Evolutionary conservation across 2,329 filamentous ascomycete genomes (phyloP).

Genomic region (Paraconiothyrium brasiliense): DNA sequence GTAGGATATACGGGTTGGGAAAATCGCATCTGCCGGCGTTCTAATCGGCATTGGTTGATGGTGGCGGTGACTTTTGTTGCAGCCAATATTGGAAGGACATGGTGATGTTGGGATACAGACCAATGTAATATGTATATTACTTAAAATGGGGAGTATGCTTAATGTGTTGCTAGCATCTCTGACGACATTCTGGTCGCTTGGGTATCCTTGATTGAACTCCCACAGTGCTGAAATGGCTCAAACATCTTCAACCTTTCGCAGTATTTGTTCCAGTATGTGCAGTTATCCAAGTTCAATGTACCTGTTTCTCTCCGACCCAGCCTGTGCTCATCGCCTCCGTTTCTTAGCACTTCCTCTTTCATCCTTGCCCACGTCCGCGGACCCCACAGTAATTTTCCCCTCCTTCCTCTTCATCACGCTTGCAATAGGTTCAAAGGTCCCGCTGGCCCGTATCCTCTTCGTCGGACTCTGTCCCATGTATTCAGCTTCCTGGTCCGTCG

Average conservation of each 20-base stretch:
- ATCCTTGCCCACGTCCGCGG: slow-evolving; percentile 1
- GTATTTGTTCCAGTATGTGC: no score
- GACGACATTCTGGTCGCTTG: background rate
- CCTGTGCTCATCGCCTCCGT: background rate
- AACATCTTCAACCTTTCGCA: background rate
- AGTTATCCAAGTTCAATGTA: no score
- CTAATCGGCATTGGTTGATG: background rate
- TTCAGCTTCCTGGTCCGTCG: slow-evolving; percentile 18
- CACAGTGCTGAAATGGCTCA: background rate
- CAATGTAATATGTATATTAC: background rate
- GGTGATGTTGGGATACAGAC: background rate
- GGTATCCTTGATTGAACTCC: background rate
- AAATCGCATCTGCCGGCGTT: slow-evolving; percentile 3
- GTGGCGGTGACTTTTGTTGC: background rate
- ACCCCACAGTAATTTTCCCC: slow-evolving; percentile 8
- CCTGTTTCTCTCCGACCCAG: no score
- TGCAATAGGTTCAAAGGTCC: slow-evolving; percentile 32
- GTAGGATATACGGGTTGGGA: background rate
- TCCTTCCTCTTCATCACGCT: slow-evolving; percentile 32
- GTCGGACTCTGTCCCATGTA: slow-evolving; percentile 31
- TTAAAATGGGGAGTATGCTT: background rate
- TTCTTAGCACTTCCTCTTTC: slow-evolving; percentile 6
- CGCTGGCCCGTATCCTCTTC: slow-evolving; percentile 39
- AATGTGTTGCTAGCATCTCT: background rate
- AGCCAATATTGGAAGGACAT: background rate